Evolutionary conservation across 768 basidiomycete species (phyloP).

Genomic region (Brasilioporus rufonigricans): DNA sequence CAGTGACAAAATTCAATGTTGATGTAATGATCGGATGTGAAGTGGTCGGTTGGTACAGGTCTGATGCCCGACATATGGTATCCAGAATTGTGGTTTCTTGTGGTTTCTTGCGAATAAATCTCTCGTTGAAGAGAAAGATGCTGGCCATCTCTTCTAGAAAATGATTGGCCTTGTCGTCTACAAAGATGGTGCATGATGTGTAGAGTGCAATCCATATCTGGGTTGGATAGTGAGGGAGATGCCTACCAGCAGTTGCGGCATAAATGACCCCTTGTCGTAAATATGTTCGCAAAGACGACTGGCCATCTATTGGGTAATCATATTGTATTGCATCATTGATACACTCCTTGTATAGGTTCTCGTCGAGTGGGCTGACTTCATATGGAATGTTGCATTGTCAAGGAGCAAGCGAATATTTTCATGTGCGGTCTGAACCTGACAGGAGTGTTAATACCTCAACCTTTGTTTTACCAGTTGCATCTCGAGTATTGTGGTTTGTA

Average conservation of each 20-base stretch:
- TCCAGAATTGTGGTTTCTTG: conserved; percentile 35
- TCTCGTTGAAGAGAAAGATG: conserved; percentile 35
- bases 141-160: conserved; percentile 19
- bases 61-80: conserved; percentile 28
- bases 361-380: conserved; percentile 7
- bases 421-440: conserved; percentile 11
- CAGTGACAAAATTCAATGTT: conserved; percentile 36
- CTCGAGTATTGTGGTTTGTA: neutral
- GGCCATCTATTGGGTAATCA: conserved; percentile 26
- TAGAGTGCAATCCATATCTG: conserved; percentile 37
- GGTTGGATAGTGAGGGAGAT: conserved; percentile 20
- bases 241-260: conserved; percentile 25
- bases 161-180: conserved; percentile 36
- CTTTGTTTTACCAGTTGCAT: conserved; percentile 12
- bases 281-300: conserved; percentile 23
- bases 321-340: conserved; percentile 17
- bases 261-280: conserved; percentile 32
- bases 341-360: conserved; percentile 21
- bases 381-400: conserved; percentile 14
- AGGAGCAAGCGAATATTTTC: conserved; percentile 16
- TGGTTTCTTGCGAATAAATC: conserved; percentile 25
- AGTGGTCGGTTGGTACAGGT: conserved; percentile 27
- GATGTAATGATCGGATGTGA: conserved; percentile 37
- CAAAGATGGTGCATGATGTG: conserved; percentile 35
- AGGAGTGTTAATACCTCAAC: neutral